phyloP scores from a whole-genome alignment of 805 yeast species.

The Schwanniomyces yamadae region DNA sequence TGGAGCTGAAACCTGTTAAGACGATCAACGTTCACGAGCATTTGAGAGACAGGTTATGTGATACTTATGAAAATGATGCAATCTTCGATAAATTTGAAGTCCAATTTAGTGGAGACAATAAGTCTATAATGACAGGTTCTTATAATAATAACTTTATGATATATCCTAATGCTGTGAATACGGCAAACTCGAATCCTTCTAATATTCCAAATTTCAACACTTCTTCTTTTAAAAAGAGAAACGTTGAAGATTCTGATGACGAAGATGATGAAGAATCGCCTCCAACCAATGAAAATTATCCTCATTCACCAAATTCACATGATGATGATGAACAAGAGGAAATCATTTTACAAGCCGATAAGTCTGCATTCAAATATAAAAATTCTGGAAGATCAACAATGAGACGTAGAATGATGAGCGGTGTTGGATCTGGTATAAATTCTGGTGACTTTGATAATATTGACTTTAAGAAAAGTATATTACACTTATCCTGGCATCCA shows the following conservation, averaged over 20 bases:
- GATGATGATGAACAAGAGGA: constrained; percentile 46
- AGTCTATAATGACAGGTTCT: constrained; percentile 93
- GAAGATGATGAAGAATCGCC: constrained; percentile 32
- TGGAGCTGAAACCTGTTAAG: constrained; percentile 93
- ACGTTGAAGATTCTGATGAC: constrained; percentile 15
- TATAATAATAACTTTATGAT: constrained; percentile 97
- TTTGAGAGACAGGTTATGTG: constrained; percentile 88
- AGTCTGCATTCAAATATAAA: constrained; percentile 88
- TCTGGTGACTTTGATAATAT: constrained; percentile 73
- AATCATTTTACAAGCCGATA: constrained; percentile 93
- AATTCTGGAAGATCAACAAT: constrained; percentile 45
- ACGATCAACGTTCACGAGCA: constrained; percentile 96
- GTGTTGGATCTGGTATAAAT: constrained; percentile 47
- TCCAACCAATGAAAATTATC: constrained; percentile 23
- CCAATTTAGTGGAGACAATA: constrained; percentile 89
- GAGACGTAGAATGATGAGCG: constrained; percentile 52
- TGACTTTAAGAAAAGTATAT: constrained; percentile 90
- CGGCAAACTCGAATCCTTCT: constrained; percentile 2
- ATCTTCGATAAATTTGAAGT: constrained; percentile 98
- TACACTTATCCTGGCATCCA: constrained; percentile 99
- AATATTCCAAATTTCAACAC: constrained; percentile 13
- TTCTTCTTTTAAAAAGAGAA: constrained; percentile 11
- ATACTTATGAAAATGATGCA: constrained; percentile 97
- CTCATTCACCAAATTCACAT: constrained; percentile 33
- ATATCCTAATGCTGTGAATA: constrained; percentile 75